Evolutionary conservation across 352 stramenopile species (phyloP), one percentile per base, ranked within the genome.

Genomic region (Globisporangium radiosum): DNA sequence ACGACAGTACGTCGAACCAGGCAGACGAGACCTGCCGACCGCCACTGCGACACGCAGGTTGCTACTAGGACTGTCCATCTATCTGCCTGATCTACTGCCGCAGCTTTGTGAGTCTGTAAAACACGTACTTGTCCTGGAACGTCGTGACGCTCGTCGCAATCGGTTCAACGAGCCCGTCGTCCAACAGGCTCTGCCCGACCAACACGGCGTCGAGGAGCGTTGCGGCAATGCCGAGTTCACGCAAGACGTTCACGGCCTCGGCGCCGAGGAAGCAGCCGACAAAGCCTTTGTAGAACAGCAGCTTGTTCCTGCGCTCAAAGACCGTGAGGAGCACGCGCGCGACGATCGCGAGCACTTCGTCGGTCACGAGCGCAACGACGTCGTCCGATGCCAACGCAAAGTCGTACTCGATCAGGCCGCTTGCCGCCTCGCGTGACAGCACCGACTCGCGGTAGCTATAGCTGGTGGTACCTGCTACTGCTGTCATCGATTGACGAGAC

Each of bases 61-160:
- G 19, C 19, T 25, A 25, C 19, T 25, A 25, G 19, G 19, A 25
- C 19, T 25, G 19, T 25, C 19, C 19, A 25, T 2, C 19, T 25
- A 25, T 25, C 19, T 25, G 19, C 19, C 19, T 25, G 19, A 50
- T 3, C 69, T 75, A 86, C 57, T 68, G 60, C 33, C 63, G 66
- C 42, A 81, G 67, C 45, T 76, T 73, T 15, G 70, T 81, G 54
- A 94, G 71, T 33, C 85, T 79, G 59, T 92, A 94, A 67, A 94
- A 92, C 44, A 92, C 79, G 60, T 92, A 92, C 61, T 88, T 88
- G 72, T 92, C 83, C 59, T 94, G 85, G 73, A 94, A 94, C 57
- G 71, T 85, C 33, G 76, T 73, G 52, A 90, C 71, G 38, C 65
- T 75, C 40, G 79, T 76, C 13, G 85, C 79, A 45, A 94, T 88